Evolutionary conservation across 2,329 filamentous ascomycete species (phyloP).

Genomic region (Karstenula rhodostoma): DNA sequence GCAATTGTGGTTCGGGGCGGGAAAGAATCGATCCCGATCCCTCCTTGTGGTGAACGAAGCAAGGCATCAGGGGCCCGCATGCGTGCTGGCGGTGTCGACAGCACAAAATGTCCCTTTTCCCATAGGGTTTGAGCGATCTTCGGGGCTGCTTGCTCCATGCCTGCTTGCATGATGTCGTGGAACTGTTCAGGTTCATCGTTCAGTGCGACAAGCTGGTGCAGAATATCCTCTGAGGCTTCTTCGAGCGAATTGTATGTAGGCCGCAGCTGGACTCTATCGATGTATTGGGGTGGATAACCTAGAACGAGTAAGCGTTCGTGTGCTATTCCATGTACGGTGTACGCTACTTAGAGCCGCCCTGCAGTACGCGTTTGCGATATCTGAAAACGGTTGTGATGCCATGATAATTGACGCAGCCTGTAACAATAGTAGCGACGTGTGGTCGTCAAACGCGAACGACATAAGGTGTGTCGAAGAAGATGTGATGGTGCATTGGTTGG

Average conservation of each 20-base stretch:
- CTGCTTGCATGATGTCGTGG: neutral
- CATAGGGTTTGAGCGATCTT: neutral
- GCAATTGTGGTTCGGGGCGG: neutral
- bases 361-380: neutral
- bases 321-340: too few species aligned
- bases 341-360: neutral
- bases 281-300: neutral
- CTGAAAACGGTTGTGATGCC: neutral
- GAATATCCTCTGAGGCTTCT: neutral
- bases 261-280: neutral
- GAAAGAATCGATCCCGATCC: neutral
- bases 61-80: neutral
- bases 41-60: neutral
- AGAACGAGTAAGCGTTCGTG: neutral
- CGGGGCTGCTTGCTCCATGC: neutral
- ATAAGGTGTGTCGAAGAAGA: neutral
- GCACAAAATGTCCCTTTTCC: neutral
- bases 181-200: neutral
- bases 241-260: neutral
- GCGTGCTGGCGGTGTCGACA: neutral
- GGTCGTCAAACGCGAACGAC: neutral
- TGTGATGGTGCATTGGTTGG: too few species aligned
- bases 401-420: neutral
- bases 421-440: neutral
- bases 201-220: neutral